Evolutionary conservation across 805 yeast species (phyloP), one percentile per base, ranked within the genome.

Genomic region (Sugiyamaella marilandica): DNA sequence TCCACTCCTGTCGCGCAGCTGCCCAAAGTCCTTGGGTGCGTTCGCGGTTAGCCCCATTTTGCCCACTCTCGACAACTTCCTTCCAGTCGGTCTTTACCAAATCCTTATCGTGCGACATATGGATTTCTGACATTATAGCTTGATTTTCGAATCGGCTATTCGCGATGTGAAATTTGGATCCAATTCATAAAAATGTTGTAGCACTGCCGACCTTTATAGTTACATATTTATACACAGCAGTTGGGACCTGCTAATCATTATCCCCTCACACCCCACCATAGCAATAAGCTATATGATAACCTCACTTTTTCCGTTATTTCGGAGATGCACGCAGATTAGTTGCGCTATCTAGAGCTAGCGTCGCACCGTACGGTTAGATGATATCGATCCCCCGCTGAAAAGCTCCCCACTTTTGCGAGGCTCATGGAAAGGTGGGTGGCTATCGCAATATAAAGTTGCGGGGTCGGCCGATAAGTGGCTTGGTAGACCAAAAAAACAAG

Each of bases 1-100:
- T 67, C 14, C 47, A 43, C 29, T 49, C 39, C 21, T 18, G 32
- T 11, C 35, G 29, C 5, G 44, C 39, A 41, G 47, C 52, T 5
- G 45, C 47, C 43, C 39, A 37, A 3, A 49, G 41, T n/a, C 18
- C 29, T 47, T 36, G 44, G 18, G 29, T 16, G 5, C 44, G 47
- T 26, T 49, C 52, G 19, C 44, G 47, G 19, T 35, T 33, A 41
- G 52, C 44, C 29, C 41, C 52, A 11, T 35, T 18, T 18, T 49
- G 47, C 14, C 47, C 47, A 21, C 35, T 43, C 37, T 45, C 37
- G 5, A 33, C 18, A 29, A 45, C 24, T 32, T 45, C 49, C 19
- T 45, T 45, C 49, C 49, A 45, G 39, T 39, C 43, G 43, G 43
- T 16, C 5, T 24, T 14, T 5, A 21, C 19, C 13, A 19, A 11